phyloP scores from a whole-genome alignment of 768 basidiomycete genomes.

The Lentinula sp. region DNA sequence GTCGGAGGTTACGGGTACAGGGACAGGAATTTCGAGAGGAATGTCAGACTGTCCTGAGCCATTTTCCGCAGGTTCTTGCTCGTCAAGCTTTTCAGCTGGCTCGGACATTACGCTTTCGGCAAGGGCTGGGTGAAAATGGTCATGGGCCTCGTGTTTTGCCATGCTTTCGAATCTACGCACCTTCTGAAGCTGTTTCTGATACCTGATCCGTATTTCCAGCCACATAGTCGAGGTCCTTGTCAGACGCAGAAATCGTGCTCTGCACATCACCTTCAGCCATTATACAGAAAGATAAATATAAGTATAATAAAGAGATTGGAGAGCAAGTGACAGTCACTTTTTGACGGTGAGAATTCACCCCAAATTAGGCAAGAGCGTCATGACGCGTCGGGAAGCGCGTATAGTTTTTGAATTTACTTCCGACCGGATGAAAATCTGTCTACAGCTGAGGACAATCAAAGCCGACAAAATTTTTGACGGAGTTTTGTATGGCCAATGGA shows the following conservation, averaged over 20 bases:
- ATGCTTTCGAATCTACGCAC: slow-evolving; percentile 13
- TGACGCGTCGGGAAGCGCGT: slow-evolving; percentile 4
- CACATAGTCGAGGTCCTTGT: slow-evolving; percentile 16
- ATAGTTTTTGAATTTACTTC: neutral
- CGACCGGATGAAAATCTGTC: neutral
- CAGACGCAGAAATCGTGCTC: slow-evolving; percentile 12
- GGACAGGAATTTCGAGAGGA: slow-evolving; percentile 13
- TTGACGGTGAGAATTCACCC: neutral
- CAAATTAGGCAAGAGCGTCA: neutral
- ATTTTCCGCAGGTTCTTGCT: slow-evolving; percentile 4
- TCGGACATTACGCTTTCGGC: slow-evolving; percentile 13
- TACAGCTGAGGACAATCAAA: no score
- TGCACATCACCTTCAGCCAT: slow-evolving; percentile 31
- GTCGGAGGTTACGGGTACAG: slow-evolving; percentile 8
- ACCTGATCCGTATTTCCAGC: slow-evolving; percentile 12
- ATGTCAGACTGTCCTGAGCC: slow-evolving; percentile 15
- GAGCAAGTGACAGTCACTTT: neutral
- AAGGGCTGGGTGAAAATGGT: slow-evolving; percentile 14
- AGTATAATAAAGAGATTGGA: neutral
- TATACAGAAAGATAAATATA: slow-evolving; percentile 3
- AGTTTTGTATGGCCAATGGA: no score
- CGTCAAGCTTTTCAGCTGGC: neutral
- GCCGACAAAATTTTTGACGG: no score
- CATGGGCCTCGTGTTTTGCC: slow-evolving; percentile 30
- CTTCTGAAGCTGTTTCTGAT: slow-evolving; percentile 5